Percentiles rank a stretch among this genome's conserved stretches.
These are phyloP conservation scores for Cryptosporidium bovis DNA, from an alignment of 169 alveolate genomes.

Conservation along the genomic window DNA sequence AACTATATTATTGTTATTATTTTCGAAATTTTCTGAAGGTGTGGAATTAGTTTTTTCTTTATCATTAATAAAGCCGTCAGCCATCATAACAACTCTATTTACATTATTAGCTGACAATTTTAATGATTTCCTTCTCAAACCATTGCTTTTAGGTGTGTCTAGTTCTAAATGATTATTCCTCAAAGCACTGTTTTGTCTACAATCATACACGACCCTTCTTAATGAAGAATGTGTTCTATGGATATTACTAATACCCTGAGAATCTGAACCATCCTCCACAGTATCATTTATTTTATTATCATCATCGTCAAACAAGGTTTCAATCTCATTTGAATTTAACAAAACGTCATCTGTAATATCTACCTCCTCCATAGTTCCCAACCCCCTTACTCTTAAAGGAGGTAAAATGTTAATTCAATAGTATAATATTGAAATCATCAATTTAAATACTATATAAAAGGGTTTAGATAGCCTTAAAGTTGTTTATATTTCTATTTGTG, in stretches of 20 bases:
- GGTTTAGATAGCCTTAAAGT: too few relatives aligned
- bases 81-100: too few relatives aligned
- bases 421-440: too few relatives aligned
- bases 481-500: too few relatives aligned
- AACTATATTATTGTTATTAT: neutral
- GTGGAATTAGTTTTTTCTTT: neutral
- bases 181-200: constrained; percentile 60
- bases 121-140: neutral
- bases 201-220: constrained; percentile 49
- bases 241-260: neutral
- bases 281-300: neutral
- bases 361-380: neutral
- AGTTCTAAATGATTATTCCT: constrained; percentile 32
- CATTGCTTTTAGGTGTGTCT: constrained; percentile 35
- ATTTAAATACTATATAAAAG: too few relatives aligned
- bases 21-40: too few relatives aligned
- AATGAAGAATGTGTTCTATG: constrained; percentile 45
- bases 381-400: too few relatives aligned
- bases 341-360: constrained; percentile 48
- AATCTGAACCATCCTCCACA: neutral
- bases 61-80: neutral
- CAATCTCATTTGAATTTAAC: constrained; percentile 67
- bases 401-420: too few relatives aligned
- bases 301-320: constrained; percentile 13
- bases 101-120: neutral